Conservation (phyloP, 306 rosid species). For the Betula pendula region DNA sequence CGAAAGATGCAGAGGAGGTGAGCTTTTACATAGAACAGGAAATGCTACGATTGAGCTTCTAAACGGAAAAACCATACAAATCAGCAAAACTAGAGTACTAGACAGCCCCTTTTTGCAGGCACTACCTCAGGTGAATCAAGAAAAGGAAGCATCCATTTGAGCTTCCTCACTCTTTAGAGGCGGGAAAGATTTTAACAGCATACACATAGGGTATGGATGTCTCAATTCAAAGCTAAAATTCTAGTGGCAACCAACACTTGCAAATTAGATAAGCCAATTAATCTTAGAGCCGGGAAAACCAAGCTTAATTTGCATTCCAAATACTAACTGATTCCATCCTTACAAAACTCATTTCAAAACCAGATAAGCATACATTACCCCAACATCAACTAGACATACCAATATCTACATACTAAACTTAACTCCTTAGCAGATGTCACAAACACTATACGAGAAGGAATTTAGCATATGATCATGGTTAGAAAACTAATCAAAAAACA, state of each 20-base stretch:
- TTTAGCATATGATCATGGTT: neutral
- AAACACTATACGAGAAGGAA: neutral
- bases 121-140: neutral
- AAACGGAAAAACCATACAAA: neutral
- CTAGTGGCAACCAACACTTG: neutral
- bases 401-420: neutral
- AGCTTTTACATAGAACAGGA: neutral
- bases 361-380: neutral
- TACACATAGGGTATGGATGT: neutral
- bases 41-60: neutral
- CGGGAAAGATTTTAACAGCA: neutral
- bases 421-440: neutral
- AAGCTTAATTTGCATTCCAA: neutral
- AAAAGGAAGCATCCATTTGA: neutral
- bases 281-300: neutral
- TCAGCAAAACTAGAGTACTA: neutral
- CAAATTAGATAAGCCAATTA: neutral
- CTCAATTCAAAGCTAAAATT: neutral
- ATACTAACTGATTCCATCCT: neutral
- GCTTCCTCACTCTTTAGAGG: neutral
- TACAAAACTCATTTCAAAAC: neutral
- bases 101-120: neutral
- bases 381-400: neutral
- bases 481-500: neutral
- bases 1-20: neutral